Evolutionary conservation across 352 stramenopile genomes (phyloP).

Genomic region (Pythium scleroteichum): DNA sequence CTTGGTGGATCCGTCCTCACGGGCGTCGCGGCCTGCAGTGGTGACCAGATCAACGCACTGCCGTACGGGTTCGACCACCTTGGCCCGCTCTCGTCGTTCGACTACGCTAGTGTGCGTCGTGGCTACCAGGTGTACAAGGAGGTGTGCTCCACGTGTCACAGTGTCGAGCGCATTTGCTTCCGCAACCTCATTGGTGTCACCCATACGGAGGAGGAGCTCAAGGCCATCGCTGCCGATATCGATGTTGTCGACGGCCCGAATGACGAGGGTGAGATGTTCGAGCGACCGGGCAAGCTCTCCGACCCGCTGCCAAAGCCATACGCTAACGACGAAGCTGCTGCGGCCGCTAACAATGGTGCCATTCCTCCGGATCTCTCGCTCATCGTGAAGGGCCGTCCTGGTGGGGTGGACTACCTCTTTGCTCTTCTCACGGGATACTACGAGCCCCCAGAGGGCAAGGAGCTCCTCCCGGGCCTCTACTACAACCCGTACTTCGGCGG

Average conservation of each 20-base stretch:
- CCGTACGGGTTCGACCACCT: conserved; percentile 91
- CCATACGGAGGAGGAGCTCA: conserved; percentile 93
- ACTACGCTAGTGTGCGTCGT: conserved; percentile 94
- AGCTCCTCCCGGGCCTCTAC: conserved; percentile 88
- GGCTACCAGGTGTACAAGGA: conserved; percentile 99
- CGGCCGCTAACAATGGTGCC: conserved; percentile 96
- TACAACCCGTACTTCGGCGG: conserved; percentile 99
- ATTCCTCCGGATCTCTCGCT: conserved; percentile 97
- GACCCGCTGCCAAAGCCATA: conserved; percentile 96
- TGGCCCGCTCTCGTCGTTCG: conserved; percentile 84
- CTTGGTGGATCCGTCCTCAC: conserved; percentile 78
- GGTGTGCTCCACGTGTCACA: conserved; percentile 98
- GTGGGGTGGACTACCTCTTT: conserved; percentile 97
- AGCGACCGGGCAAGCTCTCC: conserved; percentile 96
- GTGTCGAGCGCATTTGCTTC: conserved; percentile 96
- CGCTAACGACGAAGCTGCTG: conserved; percentile 96
- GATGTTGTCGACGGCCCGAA: conserved; percentile 98
- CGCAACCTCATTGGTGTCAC: conserved; percentile 98
- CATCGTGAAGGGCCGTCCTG: conserved; percentile 97
- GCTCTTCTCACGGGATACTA: conserved; percentile 97
- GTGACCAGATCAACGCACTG: conserved; percentile 85
- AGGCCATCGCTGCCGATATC: conserved; percentile 92
- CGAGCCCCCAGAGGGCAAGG: conserved; percentile 91
- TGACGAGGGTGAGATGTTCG: conserved; percentile 99
- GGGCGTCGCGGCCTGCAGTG: conserved; percentile 79